Conservation (phyloP, 2,329 filamentous ascomycete species). For the Diaporthe ilicicola region DNA sequence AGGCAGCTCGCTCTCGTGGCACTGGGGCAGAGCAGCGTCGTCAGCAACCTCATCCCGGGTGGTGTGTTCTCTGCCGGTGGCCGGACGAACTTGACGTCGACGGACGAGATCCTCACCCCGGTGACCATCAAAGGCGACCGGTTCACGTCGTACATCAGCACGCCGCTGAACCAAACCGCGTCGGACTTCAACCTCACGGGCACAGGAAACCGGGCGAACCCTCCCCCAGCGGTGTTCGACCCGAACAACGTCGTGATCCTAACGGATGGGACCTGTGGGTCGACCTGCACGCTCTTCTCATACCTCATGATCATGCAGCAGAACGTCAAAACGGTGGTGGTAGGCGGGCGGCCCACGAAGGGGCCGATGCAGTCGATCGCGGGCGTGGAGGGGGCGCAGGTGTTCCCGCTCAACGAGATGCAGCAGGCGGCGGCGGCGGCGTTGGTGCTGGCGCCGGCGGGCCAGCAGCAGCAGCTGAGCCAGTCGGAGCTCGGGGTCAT, state of each 20-base stretch:
- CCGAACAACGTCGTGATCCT: constrained; percentile 62
- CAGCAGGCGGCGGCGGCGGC: constrained; percentile 39
- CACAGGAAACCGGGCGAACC: constrained; percentile 49
- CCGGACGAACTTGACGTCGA: constrained; percentile 38
- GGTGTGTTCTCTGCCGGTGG: constrained; percentile 52
- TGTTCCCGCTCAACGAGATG: constrained; percentile 44
- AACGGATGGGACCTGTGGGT: constrained; percentile 63
- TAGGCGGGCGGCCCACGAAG: constrained; percentile 54
- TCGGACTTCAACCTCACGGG: constrained; percentile 51
- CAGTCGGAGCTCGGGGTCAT: constrained; percentile 41
- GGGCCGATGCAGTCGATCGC: constrained; percentile 59
- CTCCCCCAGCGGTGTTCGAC: constrained; percentile 55
- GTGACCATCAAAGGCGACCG: constrained; percentile 53
- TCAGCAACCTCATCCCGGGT: constrained; percentile 54
- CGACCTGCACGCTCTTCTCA: constrained; percentile 63
- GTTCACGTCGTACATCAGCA: constrained; percentile 56
- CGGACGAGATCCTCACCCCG: constrained; percentile 44
- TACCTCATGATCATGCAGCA: constrained; percentile 61
- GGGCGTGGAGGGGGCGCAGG: constrained; percentile 56
- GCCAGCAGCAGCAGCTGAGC: constrained; percentile 34
- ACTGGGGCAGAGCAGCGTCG: constrained; percentile 52
- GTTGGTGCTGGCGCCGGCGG: constrained; percentile 37
- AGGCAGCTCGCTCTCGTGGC: constrained; percentile 52
- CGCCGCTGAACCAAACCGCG: constrained; percentile 48
- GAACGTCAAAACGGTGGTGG: constrained; percentile 56